Evolutionary conservation across 1,284 basidiomycete species (phyloP).

Genomic region (Termitomyces sp.): DNA sequence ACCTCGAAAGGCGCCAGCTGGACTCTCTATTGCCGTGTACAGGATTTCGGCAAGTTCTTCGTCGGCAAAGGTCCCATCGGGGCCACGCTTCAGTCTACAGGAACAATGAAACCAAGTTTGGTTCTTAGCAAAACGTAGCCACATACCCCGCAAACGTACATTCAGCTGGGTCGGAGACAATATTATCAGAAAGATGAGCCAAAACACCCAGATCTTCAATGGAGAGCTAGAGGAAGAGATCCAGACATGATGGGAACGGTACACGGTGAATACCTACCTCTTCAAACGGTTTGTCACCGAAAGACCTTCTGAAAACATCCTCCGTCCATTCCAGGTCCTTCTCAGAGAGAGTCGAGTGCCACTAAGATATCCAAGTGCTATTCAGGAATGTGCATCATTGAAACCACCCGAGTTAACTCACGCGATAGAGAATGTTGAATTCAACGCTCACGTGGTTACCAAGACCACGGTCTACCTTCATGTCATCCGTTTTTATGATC

Average conservation of each 20-base stretch:
- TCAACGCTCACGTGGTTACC: constrained; percentile 50
- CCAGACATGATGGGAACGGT: neutral
- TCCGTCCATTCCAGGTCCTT: constrained; percentile 41
- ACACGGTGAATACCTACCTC: constrained; percentile 10
- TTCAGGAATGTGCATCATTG: neutral
- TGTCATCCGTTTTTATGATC: constrained; percentile 29
- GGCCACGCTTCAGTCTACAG: constrained; percentile 18
- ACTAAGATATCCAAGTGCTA: constrained; percentile 21
- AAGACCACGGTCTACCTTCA: constrained; percentile 33
- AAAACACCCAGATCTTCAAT: constrained; percentile 24
- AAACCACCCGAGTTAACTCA: constrained; percentile 17
- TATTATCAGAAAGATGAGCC: constrained; percentile 17
- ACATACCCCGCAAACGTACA: constrained; percentile 34
- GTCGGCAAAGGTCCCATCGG: constrained; percentile 19
- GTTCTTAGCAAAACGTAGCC: neutral
- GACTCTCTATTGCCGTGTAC: constrained; percentile 33
- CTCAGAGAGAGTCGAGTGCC: constrained; percentile 33
- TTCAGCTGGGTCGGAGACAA: constrained; percentile 27
- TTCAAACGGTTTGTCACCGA: constrained; percentile 29
- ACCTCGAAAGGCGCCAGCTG: constrained; percentile 44
- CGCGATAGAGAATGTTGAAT: constrained; percentile 50
- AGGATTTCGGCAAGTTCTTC: constrained; percentile 29
- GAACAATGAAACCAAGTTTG: neutral
- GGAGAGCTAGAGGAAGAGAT: no score
- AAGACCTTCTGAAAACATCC: constrained; percentile 29